These are phyloP conservation scores for Hericium coralloides DNA, from an alignment of 768 basidiomycete species.

Conservation along the genomic window DNA sequence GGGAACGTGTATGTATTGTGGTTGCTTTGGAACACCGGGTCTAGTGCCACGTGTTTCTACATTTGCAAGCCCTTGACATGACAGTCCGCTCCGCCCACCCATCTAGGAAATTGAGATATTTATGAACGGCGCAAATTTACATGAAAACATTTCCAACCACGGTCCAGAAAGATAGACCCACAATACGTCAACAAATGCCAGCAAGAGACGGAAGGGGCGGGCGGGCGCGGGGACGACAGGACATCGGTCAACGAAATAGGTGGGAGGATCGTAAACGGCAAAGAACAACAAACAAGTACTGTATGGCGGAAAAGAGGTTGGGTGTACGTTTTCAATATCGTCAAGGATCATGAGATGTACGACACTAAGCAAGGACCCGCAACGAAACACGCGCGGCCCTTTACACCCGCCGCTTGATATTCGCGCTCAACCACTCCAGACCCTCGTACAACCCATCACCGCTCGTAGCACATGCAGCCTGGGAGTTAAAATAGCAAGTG, in stretches of 20 bases:
- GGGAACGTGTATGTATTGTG: neutral
- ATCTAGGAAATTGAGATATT: constrained; percentile 10
- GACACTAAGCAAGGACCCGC: constrained; percentile 42
- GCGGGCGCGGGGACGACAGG: neutral
- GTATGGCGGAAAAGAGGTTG: constrained; percentile 10
- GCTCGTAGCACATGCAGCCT: constrained; percentile 98
- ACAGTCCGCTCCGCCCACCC: neutral
- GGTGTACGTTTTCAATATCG: constrained; percentile 24
- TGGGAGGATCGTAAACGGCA: constrained; percentile 14
- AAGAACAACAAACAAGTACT: constrained; percentile 15
- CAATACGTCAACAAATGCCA: constrained; percentile 10
- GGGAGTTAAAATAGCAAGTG: neutral
- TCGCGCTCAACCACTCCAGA: constrained; percentile 90
- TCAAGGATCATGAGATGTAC: constrained; percentile 51
- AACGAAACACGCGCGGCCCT: constrained; percentile 18
- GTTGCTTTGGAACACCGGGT: neutral
- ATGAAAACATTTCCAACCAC: constrained; percentile 2
- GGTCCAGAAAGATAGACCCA: constrained; percentile 10
- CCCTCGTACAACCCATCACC: constrained; percentile 99
- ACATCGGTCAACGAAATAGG: constrained; percentile 7
- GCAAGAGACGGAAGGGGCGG: constrained; percentile 2
- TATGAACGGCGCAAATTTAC: constrained; percentile 7
- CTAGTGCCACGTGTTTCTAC: neutral
- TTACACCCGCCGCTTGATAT: constrained; percentile 82
- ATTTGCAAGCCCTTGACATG: neutral